Evolutionary conservation across 2,329 filamentous ascomycete genomes (phyloP).

Genomic region (Chaetomiaceae sp.): DNA sequence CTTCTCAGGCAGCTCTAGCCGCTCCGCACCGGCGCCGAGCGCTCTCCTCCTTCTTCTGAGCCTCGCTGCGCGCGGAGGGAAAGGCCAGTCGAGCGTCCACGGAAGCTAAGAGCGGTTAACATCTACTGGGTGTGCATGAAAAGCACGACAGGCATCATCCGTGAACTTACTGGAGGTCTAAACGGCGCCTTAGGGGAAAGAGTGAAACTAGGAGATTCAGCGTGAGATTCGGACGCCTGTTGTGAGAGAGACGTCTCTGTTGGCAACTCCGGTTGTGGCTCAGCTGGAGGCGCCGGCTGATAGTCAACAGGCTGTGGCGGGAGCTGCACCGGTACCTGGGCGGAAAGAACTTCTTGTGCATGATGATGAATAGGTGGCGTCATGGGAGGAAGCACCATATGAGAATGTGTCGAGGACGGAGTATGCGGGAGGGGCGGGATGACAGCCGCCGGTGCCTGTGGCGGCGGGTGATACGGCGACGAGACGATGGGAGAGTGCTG

Average conservation of each 20-base stretch:
- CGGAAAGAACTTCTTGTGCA: constrained; percentile 18
- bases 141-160: not conserved
- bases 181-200: constrained; percentile 31
- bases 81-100: constrained; percentile 41
- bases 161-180: constrained; percentile 44
- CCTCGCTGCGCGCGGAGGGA: constrained; percentile 43
- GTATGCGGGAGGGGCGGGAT: constrained; percentile 41
- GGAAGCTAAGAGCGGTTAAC: constrained; percentile 43
- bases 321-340: constrained; percentile 1
- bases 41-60: constrained; percentile 38
- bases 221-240: constrained; percentile 15
- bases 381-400: constrained; percentile 32
- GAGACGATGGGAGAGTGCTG: constrained; percentile 41
- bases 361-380: constrained; percentile 45
- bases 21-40: constrained; percentile 31
- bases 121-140: constrained; percentile 1
- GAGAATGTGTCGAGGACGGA: constrained; percentile 47
- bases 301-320: constrained; percentile 1
- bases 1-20: constrained; percentile 37
- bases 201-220: not conserved
- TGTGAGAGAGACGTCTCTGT: constrained; percentile 1
- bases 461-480: constrained; percentile 51
- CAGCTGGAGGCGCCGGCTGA: constrained; percentile 2
- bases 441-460: constrained; percentile 37
- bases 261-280: constrained; percentile 2